Conservation (phyloP, 1,139 yeast species). For the Pichia sp. region DNA sequence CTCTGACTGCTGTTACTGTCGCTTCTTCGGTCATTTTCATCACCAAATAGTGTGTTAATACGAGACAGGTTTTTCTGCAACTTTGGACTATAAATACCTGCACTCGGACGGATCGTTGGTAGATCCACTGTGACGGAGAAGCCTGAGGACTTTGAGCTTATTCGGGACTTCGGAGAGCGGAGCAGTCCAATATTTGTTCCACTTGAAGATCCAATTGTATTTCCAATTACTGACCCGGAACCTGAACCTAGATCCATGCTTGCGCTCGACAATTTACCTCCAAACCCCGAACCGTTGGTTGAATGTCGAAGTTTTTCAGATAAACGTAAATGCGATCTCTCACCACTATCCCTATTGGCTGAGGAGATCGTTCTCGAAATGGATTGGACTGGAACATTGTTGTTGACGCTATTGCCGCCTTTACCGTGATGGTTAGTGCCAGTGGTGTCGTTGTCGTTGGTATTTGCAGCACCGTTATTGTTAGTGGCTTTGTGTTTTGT, state of each 20-base stretch:
- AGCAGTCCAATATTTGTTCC: background rate
- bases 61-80: background rate
- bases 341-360: background rate
- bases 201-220: background rate
- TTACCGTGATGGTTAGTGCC: background rate
- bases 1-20: background rate
- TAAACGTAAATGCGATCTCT: background rate
- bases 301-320: conserved; percentile 7
- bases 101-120: conserved; percentile 14
- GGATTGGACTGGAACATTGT: background rate
- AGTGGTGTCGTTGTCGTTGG: background rate
- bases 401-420: background rate
- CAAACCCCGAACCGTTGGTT: background rate
- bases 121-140: conserved; percentile 12
- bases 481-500: conserved; percentile 1
- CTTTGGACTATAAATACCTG: conserved; percentile 10
- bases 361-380: conserved; percentile 2
- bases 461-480: background rate
- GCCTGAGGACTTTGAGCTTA: background rate
- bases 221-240: background rate
- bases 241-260: background rate
- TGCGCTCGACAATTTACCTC: background rate
- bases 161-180: background rate
- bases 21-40: background rate
- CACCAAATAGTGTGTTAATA: background rate